A percentile compares a stretch with the other conserved stretches of the same genome.
Conservation (phyloP, 148 eudicot genomes). For the Silene conica region DNA sequence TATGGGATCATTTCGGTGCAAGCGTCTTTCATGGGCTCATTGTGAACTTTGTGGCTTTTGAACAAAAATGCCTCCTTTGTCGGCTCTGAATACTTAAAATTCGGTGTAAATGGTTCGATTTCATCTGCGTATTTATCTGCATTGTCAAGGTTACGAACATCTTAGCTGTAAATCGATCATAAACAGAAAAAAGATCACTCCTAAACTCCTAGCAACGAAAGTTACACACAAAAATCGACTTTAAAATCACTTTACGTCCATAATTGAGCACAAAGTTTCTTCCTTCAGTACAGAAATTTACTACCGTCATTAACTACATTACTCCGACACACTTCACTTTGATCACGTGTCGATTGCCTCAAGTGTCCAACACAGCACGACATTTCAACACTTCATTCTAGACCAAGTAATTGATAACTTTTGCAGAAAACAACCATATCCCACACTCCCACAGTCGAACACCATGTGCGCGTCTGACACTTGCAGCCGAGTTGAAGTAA, state of each 20-base stretch:
- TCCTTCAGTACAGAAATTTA: background rate
- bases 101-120: conserved; percentile 32
- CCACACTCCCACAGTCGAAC: too few relatives aligned
- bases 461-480: too few relatives aligned
- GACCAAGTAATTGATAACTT: too few relatives aligned
- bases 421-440: too few relatives aligned
- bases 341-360: too few relatives aligned
- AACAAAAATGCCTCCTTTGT: conserved; percentile 61
- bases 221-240: background rate
- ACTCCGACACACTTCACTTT: too few relatives aligned
- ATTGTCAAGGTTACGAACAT: background rate
- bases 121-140: conserved; percentile 80
- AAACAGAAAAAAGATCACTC: background rate
- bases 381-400: too few relatives aligned
- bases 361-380: too few relatives aligned
- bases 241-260: background rate
- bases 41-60: conserved; percentile 31
- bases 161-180: background rate
- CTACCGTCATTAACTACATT: background rate
- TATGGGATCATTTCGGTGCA: conserved; percentile 36
- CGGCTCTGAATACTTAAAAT: conserved; percentile 45
- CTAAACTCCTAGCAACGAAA: background rate
- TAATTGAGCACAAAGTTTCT: background rate
- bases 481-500: too few relatives aligned
- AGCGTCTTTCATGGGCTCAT: conserved; percentile 40